Conservation (phyloP, 345 rosid species). For the Aethionema arabicum region DNA sequence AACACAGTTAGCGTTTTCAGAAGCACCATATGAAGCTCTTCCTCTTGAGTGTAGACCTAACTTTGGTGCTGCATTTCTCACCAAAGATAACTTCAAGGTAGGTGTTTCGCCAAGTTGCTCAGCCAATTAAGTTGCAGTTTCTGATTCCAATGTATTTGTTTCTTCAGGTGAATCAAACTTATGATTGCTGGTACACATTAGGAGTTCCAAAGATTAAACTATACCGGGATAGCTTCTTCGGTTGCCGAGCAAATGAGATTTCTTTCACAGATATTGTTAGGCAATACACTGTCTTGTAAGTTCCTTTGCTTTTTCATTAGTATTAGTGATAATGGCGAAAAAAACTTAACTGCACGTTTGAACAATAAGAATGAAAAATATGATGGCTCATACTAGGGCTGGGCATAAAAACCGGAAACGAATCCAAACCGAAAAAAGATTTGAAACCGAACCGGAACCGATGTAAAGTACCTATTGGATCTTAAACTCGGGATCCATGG, state of each 20-base stretch:
- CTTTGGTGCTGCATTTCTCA: slow-evolving; percentile 70
- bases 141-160: background rate
- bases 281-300: slow-evolving; percentile 64
- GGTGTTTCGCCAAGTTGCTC: slow-evolving; percentile 6
- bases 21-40: slow-evolving; percentile 91
- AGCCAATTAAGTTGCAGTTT: background rate
- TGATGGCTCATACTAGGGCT: too few relatives aligned
- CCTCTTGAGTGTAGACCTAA: slow-evolving; percentile 82
- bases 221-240: slow-evolving; percentile 59
- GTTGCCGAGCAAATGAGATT: slow-evolving; percentile 69
- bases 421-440: too few relatives aligned
- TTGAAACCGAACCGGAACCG: too few relatives aligned
- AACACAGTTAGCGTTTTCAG: slow-evolving; percentile 59
- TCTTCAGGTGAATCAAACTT: slow-evolving; percentile 78
- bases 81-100: slow-evolving; percentile 85
- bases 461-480: too few relatives aligned
- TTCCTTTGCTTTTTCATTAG: slow-evolving; percentile 20
- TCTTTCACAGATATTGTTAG: slow-evolving; percentile 54
- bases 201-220: slow-evolving; percentile 69
- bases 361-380: too few relatives aligned
- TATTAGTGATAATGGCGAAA: too few relatives aligned
- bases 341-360: too few relatives aligned
- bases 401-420: too few relatives aligned
- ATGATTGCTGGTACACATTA: slow-evolving; percentile 81
- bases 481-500: too few relatives aligned